Evolutionary conservation across 2,329 filamentous ascomycete species (phyloP).

Genomic region (Cladosporium oxysporum): DNA sequence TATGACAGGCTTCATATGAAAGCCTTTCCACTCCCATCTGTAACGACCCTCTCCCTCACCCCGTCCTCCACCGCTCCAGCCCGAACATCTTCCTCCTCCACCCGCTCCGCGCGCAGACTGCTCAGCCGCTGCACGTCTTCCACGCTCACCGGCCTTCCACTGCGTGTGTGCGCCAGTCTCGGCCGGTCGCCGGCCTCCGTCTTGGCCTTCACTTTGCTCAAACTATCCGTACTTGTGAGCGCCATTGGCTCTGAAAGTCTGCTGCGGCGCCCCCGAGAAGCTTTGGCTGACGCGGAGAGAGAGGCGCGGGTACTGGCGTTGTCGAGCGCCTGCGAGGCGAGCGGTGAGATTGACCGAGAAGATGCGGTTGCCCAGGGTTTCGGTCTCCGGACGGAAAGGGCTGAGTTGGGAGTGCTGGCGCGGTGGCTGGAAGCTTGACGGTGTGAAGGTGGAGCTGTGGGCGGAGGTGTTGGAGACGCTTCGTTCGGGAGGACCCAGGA

Average conservation of each 20-base stretch:
- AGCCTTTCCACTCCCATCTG: constrained; percentile 14
- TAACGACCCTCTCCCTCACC: not conserved
- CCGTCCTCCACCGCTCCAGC: constrained; percentile 23
- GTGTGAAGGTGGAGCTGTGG: constrained; percentile 26
- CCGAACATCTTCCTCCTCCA: constrained; percentile 21
- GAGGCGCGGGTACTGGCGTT: not conserved
- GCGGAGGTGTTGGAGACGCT: constrained; percentile 39
- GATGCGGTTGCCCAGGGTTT: not conserved
- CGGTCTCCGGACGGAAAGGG: not conserved
- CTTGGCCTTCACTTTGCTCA: constrained; percentile 25
- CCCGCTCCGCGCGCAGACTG: constrained; percentile 32
- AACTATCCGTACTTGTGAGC: constrained; percentile 34
- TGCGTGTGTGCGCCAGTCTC: constrained; percentile 26
- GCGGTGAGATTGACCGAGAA: not conserved
- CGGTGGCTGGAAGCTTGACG: constrained; percentile 22
- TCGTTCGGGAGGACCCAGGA: constrained; percentile 37
- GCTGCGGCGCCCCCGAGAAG: constrained; percentile 11
- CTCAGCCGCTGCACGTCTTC: constrained; percentile 32
- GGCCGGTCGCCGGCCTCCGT: constrained; percentile 16
- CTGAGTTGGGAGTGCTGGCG: constrained; percentile 1
- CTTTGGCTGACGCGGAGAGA: not conserved
- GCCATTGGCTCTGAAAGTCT: constrained; percentile 31
- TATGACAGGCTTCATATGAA: not conserved
- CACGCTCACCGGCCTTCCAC: constrained; percentile 29
- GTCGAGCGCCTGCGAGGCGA: constrained; percentile 4